Percentiles rank a stretch among this genome's conserved stretches.
These are phyloP conservation scores for Solanum hybrid DNA, from an alignment of 305 asterid genomes.

Conservation along the genomic window DNA sequence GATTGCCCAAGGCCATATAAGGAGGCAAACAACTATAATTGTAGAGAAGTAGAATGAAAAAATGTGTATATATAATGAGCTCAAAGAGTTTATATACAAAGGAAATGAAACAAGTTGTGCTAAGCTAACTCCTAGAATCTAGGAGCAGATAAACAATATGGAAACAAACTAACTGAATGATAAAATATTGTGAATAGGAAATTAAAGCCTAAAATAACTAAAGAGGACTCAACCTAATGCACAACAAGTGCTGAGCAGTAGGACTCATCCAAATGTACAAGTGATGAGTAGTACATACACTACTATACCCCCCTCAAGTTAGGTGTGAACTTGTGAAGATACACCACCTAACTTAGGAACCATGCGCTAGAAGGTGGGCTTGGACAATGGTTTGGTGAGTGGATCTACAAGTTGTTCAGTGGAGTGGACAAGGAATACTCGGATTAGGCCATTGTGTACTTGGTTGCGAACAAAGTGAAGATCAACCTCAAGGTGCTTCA, in stretches of 20 bases:
- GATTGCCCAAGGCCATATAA: not conserved
- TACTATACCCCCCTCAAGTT: not conserved
- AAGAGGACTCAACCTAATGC: not conserved
- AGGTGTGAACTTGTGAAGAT: not conserved
- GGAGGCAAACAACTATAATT: not conserved
- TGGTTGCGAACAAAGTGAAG: not conserved
- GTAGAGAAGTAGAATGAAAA: not conserved
- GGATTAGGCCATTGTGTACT: not conserved
- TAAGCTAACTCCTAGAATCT: not conserved
- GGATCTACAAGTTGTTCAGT: not conserved
- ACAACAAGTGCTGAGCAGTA: not conserved
- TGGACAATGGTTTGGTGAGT: not conserved
- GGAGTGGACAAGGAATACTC: not conserved
- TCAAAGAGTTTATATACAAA: not conserved
- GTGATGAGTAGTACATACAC: not conserved
- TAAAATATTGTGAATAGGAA: not conserved
- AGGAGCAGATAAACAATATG: not conserved
- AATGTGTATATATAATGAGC: not conserved
- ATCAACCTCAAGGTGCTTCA: not conserved
- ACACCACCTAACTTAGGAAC: not conserved
- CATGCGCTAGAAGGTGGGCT: not conserved
- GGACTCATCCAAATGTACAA: not conserved
- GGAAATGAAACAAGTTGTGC: not conserved
- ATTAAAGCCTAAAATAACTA: not conserved
- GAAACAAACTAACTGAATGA: not conserved